Evolutionary conservation across 495 filamentous ascomycete species (phyloP), one percentile per base, ranked within the genome.

Genomic region (Hypoxylon cercidicola): DNA sequence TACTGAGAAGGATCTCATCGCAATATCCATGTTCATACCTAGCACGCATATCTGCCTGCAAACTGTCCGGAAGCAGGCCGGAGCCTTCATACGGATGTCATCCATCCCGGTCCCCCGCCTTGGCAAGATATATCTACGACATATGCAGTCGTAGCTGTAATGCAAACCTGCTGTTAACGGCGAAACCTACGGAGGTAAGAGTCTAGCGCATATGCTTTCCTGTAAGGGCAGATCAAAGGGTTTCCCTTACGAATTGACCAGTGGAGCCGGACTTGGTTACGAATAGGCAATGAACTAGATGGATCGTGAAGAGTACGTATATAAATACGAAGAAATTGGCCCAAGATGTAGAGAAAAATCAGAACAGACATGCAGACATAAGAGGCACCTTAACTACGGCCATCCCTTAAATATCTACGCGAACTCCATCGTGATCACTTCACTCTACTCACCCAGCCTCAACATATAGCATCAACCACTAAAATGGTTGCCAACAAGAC

Each of bases 401-500:
- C 13, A 37, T 9, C 34, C 34, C 10, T 37, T 37, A 12, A 37
- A 28, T 28, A 11, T 37, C 34, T 37, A 12, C 34, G 11, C 13
- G 9, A 12, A 37, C 34, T 2, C 34, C 10, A n/a, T 12, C 3
- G 3, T 41, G 39, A 41, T 16, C n/a, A 41, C 39, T 41, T 41
- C 8, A 41, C 39, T 8, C 10, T 37, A 37, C 13, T 12, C 15
- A 41, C 39, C 8, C 1, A 28, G 16, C n/a, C n/a, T n/a, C 39
- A 15, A n/a, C 39, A 41, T n/a, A 41, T 8, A 1, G 5, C 1
- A 12, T 8, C 3, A 16, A n/a, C 23, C 56, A 20, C 1, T 12
- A 71, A 32, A 59, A 81, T 81, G 78, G 75, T 79, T 32, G 78
- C 85, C 60, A 93, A 92, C 82, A 92, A 91, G 80, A 84, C 75